Percentiles rank a stretch among this genome's conserved stretches.
Conservation (phyloP, 768 basidiomycete genomes). For the Hemileccinum impolitum region DNA sequence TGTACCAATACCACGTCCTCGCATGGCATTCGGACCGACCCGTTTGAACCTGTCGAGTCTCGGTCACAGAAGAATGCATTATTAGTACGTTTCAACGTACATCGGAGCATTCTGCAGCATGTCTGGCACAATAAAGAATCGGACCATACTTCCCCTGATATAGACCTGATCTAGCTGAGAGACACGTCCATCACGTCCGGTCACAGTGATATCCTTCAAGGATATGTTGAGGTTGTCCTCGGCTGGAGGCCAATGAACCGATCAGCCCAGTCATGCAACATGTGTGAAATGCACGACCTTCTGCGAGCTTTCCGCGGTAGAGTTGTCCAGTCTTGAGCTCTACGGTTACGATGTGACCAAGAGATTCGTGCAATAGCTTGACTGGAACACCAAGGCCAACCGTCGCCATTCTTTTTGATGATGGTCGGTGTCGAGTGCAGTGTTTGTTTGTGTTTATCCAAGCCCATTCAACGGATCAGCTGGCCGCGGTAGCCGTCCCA, state of each 20-base stretch:
- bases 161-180: conserved; percentile 99
- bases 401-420: conserved; percentile 37
- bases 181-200: conserved; percentile 95
- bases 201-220: conserved; percentile 94
- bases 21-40: conserved; percentile 97
- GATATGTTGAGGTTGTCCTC: conserved; percentile 99
- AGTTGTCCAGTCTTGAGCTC: conserved; percentile 97
- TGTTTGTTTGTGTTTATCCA: conserved; percentile 21
- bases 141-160: conserved; percentile 95
- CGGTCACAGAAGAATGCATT: conserved; percentile 4
- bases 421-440: conserved; percentile 5
- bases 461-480: too few species aligned
- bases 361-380: conserved; percentile 92
- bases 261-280: conserved; percentile 17
- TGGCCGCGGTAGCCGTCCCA: neutral
- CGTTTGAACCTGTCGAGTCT: conserved; percentile 85
- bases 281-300: conserved; percentile 50
- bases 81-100: conserved; percentile 46
- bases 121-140: conserved; percentile 99
- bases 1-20: conserved; percentile 97
- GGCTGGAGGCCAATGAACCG: conserved; percentile 48
- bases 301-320: conserved; percentile 94
- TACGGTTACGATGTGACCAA: conserved; percentile 96
- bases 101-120: conserved; percentile 99
- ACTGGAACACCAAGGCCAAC: conserved; percentile 87